A percentile compares a stretch with the other conserved stretches of the same genome.
Evolutionary conservation across 1,139 yeast genomes (phyloP).

Genomic region (Trichomonascaceae sp.): DNA sequence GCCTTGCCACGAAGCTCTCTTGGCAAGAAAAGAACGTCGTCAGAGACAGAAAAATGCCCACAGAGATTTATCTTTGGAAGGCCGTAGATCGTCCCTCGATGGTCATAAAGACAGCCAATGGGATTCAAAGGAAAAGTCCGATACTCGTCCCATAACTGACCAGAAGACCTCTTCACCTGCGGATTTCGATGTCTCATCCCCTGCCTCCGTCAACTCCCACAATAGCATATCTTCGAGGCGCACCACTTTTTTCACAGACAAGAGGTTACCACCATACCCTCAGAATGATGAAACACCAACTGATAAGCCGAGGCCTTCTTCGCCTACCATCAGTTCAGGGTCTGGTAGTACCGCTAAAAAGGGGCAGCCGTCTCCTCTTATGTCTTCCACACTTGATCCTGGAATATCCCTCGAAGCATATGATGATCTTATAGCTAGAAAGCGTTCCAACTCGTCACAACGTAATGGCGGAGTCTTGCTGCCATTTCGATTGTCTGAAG

Average conservation of each 20-base stretch:
- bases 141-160: neutral
- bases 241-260: neutral
- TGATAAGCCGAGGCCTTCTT: neutral
- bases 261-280: neutral
- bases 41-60: constrained; percentile 8
- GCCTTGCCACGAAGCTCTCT: constrained; percentile 80
- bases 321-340: neutral
- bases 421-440: neutral
- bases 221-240: neutral
- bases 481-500: neutral
- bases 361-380: neutral
- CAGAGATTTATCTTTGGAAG: neutral
- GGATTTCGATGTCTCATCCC: neutral
- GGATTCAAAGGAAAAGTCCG: neutral
- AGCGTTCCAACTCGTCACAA: neutral
- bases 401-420: neutral
- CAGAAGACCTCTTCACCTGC: neutral
- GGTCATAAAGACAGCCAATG: neutral
- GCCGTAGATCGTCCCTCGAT: neutral
- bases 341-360: neutral
- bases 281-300: neutral
- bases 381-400: neutral
- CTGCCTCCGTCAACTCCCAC: neutral
- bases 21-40: constrained; percentile 50
- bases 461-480: neutral